Evolutionary conservation across 805 yeast species (phyloP).

Genomic region (Saturnispora silvae): DNA sequence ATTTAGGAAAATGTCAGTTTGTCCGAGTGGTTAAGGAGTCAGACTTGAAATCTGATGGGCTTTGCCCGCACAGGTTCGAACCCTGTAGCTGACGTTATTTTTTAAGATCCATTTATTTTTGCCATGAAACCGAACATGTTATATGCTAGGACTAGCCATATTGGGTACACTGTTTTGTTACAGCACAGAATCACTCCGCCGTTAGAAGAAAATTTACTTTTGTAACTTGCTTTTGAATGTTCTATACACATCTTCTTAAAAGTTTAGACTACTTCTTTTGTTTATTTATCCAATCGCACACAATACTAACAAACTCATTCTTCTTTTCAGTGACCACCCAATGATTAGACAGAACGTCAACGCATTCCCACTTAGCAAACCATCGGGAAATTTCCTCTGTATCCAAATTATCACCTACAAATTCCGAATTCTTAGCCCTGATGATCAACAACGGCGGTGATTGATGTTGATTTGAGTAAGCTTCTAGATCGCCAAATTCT

Average conservation of each 20-base stretch:
- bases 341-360: conserved; percentile 74
- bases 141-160: too few relatives aligned
- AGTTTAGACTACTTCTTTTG: not conserved
- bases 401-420: conserved; percentile 19
- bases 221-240: conserved; percentile 10
- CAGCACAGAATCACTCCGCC: too few relatives aligned
- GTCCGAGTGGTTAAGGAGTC: conserved; percentile 18
- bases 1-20: conserved; percentile 11
- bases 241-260: not conserved
- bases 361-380: conserved; percentile 60
- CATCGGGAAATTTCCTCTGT: conserved; percentile 10
- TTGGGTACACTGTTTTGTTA: too few relatives aligned
- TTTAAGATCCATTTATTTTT: not conserved
- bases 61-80: conserved; percentile 19
- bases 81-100: conserved; percentile 17
- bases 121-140: too few relatives aligned
- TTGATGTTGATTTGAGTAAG: conserved; percentile 32
- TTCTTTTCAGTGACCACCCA: conserved; percentile 88
- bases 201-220: not conserved
- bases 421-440: conserved; percentile 56
- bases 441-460: conserved; percentile 66
- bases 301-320: conserved; percentile 49
- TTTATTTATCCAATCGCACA: conserved; percentile 36
- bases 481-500: conserved; percentile 18
- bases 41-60: conserved; percentile 19